Base-by-base conservation (phyloP, 768 basidiomycete genomes). In the Rhodotorula diobovata region DNA sequence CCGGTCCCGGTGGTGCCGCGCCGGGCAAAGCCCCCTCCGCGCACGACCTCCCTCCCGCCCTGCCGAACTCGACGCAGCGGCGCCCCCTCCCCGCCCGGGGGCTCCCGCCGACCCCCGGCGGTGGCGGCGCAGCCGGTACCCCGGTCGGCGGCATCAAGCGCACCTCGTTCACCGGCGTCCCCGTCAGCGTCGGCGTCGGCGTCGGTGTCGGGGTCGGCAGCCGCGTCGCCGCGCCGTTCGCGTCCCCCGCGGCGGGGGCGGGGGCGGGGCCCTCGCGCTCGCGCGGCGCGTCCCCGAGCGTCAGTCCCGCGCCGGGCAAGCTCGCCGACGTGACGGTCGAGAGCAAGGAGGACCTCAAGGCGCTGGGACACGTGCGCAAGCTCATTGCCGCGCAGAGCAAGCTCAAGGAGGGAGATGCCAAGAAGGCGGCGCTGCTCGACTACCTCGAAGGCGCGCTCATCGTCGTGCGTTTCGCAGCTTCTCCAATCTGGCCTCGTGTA, bases 271-370 rank as follows among this genome's bases (percentile, higher is more conserved):
- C 48, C 1, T 50, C 48, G 12, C 55, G 60, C 34, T 63, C 61
- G 51, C 25, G 41, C 41, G 43, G 32, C 10, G 51, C 12, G 10
- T 59, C 58, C 20, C 58, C 58, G n/a, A 59, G 58, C 58, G 28
- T 59, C n/a, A 43, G 39, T 9, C 58, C 58, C 16, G 55, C 41
- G 18, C 32, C 39, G 23, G 43, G 23, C 12, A 18, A 34, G 48
- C 23, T 23, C 14, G 46, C 58, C 60, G 70, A 71, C 43, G 34
- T 72, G 45, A 51, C 56, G 41, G 70, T 76, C 35, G 54, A 72
- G 39, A 66, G 58, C 23, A 74, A 72, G 56, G 76, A 76, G 30
- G 76, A 76, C 60, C 57, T 76, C 45, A 60, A 74, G 63, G 71
- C 76, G 37, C 34, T 76, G 20, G 71, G 57, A 65, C 54, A 63